Conservation (phyloP, 495 filamentous ascomycete genomes). For the Xylaria intraflava region DNA sequence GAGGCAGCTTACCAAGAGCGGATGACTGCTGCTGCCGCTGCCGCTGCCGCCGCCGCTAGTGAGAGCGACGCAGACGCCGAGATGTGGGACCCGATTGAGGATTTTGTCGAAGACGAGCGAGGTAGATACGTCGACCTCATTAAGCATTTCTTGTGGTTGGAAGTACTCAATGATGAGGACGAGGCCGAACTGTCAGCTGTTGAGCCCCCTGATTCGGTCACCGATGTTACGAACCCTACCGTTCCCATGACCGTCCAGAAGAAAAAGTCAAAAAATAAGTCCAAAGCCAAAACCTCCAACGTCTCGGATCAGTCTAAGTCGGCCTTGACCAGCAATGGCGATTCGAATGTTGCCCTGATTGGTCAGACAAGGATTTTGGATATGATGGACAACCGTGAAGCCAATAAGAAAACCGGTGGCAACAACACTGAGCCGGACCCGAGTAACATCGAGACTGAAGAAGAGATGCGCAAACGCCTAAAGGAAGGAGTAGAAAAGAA, state of each 20-base stretch:
- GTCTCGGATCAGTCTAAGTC: constrained; percentile 4
- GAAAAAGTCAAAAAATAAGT: constrained; percentile 35
- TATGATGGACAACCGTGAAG: constrained; percentile 10
- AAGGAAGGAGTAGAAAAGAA: constrained; percentile 37
- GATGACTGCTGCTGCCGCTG: constrained; percentile 27
- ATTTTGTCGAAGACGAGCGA: constrained; percentile 42
- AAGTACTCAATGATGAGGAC: constrained; percentile 9
- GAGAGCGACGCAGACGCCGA: constrained; percentile 27
- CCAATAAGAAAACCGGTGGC: neutral
- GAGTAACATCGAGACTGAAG: constrained; percentile 35
- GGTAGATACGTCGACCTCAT: constrained; percentile 37
- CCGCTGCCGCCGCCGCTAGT: no score
- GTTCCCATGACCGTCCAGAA: constrained; percentile 18
- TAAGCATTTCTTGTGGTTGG: constrained; percentile 41
- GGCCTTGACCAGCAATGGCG: neutral
- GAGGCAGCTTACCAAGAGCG: constrained; percentile 40
- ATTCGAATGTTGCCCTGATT: neutral
- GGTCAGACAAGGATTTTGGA: constrained; percentile 18
- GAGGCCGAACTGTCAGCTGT: constrained; percentile 13
- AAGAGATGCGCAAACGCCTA: constrained; percentile 34
- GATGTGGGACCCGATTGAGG: constrained; percentile 50
- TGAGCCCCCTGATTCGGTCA: neutral
- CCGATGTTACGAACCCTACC: constrained; percentile 2
- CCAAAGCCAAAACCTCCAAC: constrained; percentile 23
- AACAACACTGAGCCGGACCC: constrained; percentile 27